phyloP scores from a whole-genome alignment of 306 rosid species.

The Cicer arietinum region DNA sequence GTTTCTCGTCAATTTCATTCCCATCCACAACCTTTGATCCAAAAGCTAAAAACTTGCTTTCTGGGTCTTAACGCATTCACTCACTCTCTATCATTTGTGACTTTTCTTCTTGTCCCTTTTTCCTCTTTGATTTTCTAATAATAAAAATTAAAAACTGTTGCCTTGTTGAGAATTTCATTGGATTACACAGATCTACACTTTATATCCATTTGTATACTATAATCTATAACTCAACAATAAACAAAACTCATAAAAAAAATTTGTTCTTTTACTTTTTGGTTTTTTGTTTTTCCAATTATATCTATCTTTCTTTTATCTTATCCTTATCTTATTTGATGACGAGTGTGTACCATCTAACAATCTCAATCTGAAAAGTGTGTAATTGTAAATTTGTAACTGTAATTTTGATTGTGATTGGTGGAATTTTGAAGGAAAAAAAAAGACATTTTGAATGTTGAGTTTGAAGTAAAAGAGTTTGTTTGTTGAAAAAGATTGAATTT shows the following conservation, averaged over 20 bases:
- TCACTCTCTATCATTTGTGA: not conserved
- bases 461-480: constrained; percentile 14
- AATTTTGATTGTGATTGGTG: no score
- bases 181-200: constrained; percentile 50
- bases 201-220: constrained; percentile 39
- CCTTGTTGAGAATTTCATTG: not conserved
- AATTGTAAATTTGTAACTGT: not conserved
- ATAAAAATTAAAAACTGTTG: not conserved
- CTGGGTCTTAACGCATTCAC: constrained; percentile 2
- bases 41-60: constrained; percentile 6
- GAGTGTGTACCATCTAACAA: not conserved
- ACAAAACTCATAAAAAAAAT: not conserved
- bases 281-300: not conserved
- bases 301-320: constrained; percentile 25
- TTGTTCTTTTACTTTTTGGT: not conserved
- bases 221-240: constrained; percentile 29
- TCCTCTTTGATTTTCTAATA: not conserved
- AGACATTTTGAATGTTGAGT: not conserved
- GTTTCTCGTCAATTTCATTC: constrained; percentile 15
- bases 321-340: constrained; percentile 39
- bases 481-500: constrained; percentile 12
- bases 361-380: constrained; percentile 25
- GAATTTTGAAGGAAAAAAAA: not conserved
- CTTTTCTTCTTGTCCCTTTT: not conserved
- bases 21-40: constrained; percentile 19